These are phyloP conservation scores for Fusarium globosum DNA, from an alignment of 2,329 filamentous ascomycete genomes.

Conservation along the genomic window DNA sequence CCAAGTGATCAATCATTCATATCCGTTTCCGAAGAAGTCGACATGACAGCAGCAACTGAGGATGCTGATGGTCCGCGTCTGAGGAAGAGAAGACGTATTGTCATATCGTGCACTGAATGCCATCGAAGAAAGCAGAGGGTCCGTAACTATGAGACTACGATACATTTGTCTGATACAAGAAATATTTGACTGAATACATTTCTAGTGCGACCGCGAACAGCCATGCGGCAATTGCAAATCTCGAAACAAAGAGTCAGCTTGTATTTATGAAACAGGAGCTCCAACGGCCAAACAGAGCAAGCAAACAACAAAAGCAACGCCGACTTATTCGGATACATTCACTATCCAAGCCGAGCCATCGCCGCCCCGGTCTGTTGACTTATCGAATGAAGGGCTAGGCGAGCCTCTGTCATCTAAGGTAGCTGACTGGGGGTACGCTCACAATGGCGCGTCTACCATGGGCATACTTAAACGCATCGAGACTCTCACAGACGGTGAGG, in stretches of 20 bases:
- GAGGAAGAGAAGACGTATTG: constrained; percentile 68
- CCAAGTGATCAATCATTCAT: not conserved
- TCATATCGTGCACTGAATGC: constrained; percentile 73
- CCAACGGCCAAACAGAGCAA: constrained; percentile 49
- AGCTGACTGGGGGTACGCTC: constrained; percentile 66
- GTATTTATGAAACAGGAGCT: constrained; percentile 66
- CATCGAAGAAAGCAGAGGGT: constrained; percentile 73
- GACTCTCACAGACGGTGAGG: constrained; percentile 49
- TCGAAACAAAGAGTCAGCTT: constrained; percentile 66
- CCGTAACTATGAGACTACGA: not conserved
- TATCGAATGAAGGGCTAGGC: constrained; percentile 11
- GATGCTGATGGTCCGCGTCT: constrained; percentile 10
- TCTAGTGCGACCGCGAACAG: constrained; percentile 67
- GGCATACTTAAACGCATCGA: constrained; percentile 67
- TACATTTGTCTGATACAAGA: too few relatives aligned
- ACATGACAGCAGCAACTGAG: constrained; percentile 16
- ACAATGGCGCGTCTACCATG: constrained; percentile 63
- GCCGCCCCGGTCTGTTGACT: not conserved
- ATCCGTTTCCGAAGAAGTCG: not conserved
- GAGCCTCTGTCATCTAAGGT: constrained; percentile 56
- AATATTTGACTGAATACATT: constrained; percentile 3
- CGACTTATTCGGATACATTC: not conserved
- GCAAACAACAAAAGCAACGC: not conserved
- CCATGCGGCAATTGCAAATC: constrained; percentile 70
- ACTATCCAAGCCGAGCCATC: not conserved